A percentile compares a stretch with the other conserved stretches of the same genome.
These are phyloP conservation scores for Ceratobasidium sp. DNA, from an alignment of 1,284 basidiomycete species.

Conservation along the genomic window DNA sequence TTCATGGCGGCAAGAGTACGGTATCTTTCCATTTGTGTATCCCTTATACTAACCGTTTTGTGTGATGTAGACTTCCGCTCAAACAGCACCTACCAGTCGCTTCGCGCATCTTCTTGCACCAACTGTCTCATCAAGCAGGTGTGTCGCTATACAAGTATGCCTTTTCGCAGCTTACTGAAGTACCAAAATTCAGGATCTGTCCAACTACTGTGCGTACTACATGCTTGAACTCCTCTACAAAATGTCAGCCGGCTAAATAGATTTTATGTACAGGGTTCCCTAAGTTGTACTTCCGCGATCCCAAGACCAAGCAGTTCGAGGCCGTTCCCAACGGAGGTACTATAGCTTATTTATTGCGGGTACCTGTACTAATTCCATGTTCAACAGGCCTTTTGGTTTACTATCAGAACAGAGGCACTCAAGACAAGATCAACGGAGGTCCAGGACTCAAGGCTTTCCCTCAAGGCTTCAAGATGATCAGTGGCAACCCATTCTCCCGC, in stretches of 20 bases:
- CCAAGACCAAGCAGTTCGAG: conserved; percentile 54
- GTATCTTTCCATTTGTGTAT: not conserved
- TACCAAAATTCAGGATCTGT: conserved; percentile 52
- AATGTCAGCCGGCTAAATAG: not conserved
- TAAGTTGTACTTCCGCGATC: conserved; percentile 58
- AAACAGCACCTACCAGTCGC: conserved; percentile 53
- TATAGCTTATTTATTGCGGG: too few species aligned
- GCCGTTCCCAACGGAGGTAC: conserved; percentile 45
- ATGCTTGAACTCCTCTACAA: not conserved
- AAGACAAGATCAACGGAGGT: conserved; percentile 54
- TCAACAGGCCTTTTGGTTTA: conserved; percentile 58
- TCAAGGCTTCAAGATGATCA: conserved; percentile 60
- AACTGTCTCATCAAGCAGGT: conserved; percentile 50
- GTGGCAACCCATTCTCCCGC: conserved; percentile 56
- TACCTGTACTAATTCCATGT: too few species aligned
- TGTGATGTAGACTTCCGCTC: conserved; percentile 52
- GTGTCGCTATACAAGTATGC: not conserved
- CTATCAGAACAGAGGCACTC: conserved; percentile 58
- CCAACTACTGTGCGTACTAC: conserved; percentile 51
- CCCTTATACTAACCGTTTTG: not conserved
- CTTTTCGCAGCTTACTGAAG: not conserved
- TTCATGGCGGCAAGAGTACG: conserved; percentile 36
- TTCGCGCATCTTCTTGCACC: conserved; percentile 57
- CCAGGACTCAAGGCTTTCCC: conserved; percentile 60
- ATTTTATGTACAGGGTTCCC: conserved; percentile 58